These are phyloP conservation scores for Triticum monococcum DNA, from an alignment of 176 grass and related monocot genomes.

Conservation along the genomic window DNA sequence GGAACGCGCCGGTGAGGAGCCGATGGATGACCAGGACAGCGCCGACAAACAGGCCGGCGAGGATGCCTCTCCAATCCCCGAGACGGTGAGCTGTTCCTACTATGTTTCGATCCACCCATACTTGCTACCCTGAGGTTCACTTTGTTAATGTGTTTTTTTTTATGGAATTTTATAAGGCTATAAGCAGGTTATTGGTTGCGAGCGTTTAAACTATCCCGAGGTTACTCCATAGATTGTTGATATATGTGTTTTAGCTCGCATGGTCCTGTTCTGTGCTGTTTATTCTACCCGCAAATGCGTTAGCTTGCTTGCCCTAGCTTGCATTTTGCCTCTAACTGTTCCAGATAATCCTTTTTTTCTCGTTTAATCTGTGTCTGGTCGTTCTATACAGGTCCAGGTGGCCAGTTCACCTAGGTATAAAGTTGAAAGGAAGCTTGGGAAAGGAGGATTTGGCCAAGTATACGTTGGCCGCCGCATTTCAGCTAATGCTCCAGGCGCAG, in stretches of 20 bases:
- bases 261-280: not conserved
- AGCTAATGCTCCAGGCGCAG: constrained; percentile 48
- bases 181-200: not conserved
- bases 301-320: not conserved
- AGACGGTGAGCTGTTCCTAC: constrained; percentile 55
- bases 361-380: constrained; percentile 2
- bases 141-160: not conserved
- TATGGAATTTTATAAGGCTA: not conserved
- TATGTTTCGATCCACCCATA: not conserved
- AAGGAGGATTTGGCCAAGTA: constrained; percentile 99
- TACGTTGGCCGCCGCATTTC: constrained; percentile 84
- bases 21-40: constrained; percentile 69
- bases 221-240: not conserved
- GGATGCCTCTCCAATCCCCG: constrained; percentile 72
- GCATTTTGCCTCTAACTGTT: constrained; percentile 3
- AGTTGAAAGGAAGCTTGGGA: constrained; percentile 82
- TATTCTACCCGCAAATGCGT: not conserved
- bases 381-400: constrained; percentile 71
- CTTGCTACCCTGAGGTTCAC: not conserved
- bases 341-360: not conserved
- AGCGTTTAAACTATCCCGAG: not conserved
- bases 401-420: constrained; percentile 86
- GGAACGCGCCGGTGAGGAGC: constrained; percentile 38
- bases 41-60: constrained; percentile 54
- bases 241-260: not conserved